Evolutionary conservation across 169 alveolate genomes (phyloP).

Genomic region (Plasmodium chabaudi): DNA sequence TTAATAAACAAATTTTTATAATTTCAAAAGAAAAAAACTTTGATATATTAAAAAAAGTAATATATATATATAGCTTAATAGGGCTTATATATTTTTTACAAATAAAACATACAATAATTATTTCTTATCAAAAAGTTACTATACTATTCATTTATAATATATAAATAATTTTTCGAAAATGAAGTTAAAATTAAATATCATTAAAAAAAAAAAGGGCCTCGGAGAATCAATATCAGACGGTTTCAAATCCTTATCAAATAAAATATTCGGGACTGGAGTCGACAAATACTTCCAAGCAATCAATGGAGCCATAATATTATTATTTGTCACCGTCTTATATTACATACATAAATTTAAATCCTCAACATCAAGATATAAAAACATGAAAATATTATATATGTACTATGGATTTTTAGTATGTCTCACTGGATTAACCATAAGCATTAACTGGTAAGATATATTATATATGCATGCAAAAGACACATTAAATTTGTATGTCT

Average conservation of each 20-base stretch:
- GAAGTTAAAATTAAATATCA: slow-evolving; percentile 41
- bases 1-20: neutral
- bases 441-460: slow-evolving; percentile 57
- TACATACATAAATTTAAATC: slow-evolving; percentile 23
- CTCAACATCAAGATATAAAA: slow-evolving; percentile 7
- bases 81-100: neutral
- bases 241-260: slow-evolving; percentile 1
- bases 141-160: neutral
- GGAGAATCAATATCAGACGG: slow-evolving; percentile 20
- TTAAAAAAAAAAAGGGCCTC: slow-evolving; percentile 40
- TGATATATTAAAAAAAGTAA: neutral
- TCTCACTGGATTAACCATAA: slow-evolving; percentile 45
- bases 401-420: slow-evolving; percentile 65
- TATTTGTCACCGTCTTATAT: slow-evolving; percentile 32
- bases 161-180: slow-evolving; percentile 2
- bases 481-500: neutral
- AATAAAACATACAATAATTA: too few relatives aligned
- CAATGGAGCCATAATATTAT: slow-evolving; percentile 13
- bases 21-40: neutral
- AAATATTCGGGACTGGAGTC: slow-evolving; percentile 37
- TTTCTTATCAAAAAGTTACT: too few relatives aligned
- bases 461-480: neutral
- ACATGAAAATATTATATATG: slow-evolving; percentile 21
- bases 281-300: slow-evolving; percentile 47
- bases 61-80: neutral